These are phyloP conservation scores for Solanum clarkiae DNA, from an alignment of 257 asterid genomes.

Conservation along the genomic window DNA sequence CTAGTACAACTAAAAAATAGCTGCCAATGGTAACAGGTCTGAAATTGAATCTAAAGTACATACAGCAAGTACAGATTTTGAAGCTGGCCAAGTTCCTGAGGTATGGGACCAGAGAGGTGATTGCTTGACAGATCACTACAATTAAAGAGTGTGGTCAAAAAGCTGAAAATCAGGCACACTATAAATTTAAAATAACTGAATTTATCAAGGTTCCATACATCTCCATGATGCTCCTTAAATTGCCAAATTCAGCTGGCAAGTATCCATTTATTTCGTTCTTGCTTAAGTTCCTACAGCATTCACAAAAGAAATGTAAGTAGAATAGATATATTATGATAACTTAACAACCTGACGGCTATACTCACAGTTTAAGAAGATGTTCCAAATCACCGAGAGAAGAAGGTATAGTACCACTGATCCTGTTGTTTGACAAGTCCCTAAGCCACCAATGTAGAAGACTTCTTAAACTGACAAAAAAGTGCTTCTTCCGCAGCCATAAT, in stretches of 20 bases:
- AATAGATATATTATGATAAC: neutral
- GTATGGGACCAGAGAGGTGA: constrained; percentile 71
- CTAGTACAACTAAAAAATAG: neutral
- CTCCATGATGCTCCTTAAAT: constrained; percentile 83
- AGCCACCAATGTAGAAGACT: neutral
- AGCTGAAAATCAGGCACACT: neutral
- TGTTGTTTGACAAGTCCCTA: constrained; percentile 84
- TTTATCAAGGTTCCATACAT: constrained; percentile 37
- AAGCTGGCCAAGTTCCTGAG: constrained; percentile 81
- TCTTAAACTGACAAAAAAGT: neutral
- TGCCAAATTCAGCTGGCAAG: constrained; percentile 86
- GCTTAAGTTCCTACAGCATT: constrained; percentile 61
- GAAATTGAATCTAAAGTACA: constrained; percentile 7
- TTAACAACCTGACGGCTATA: neutral
- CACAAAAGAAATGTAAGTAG: neutral
- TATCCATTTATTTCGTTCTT: constrained; percentile 50
- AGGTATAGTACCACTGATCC: constrained; percentile 63
- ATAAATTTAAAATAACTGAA: neutral
- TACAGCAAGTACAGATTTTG: constrained; percentile 77
- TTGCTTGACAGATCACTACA: constrained; percentile 84
- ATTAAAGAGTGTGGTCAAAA: neutral
- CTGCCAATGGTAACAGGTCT: neutral
- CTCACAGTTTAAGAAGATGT: constrained; percentile 92
- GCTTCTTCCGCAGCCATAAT: neutral
- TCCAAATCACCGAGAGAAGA: constrained; percentile 91